phyloP scores from a whole-genome alignment of 2,329 filamentous ascomycete species.

The Hymenoscyphus fraxineus region DNA sequence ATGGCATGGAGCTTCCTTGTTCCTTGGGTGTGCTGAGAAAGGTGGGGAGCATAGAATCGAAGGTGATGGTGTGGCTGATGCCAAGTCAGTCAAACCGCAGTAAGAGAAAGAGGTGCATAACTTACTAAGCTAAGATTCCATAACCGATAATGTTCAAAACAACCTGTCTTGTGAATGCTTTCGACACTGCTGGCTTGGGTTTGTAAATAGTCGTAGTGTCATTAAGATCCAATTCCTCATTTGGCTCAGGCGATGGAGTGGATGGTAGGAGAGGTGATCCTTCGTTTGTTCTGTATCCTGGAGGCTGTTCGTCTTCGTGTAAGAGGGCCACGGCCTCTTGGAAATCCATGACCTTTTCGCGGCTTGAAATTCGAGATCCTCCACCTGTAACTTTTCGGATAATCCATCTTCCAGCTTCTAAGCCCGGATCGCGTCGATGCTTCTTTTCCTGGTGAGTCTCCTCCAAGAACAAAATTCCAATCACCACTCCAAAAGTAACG shows the following conservation, averaged over 20 bases:
- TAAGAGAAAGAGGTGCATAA: conserved; percentile 31
- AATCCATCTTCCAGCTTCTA: conserved; percentile 73
- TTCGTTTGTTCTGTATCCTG: conserved; percentile 63
- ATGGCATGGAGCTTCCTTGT: conserved; percentile 40
- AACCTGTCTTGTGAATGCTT: conserved; percentile 79
- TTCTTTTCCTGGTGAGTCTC: conserved; percentile 89
- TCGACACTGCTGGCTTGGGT: conserved; percentile 42
- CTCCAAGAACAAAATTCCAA: conserved; percentile 84
- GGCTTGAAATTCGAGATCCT: conserved; percentile 34
- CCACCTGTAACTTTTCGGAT: conserved; percentile 38
- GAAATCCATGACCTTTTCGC: conserved; percentile 38
- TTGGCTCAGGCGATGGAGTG: conserved; percentile 35
- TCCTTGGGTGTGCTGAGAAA: conserved; percentile 54
- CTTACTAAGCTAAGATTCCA: conserved; percentile 91
- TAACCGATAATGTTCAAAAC: conserved; percentile 85
- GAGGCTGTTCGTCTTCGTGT: conserved; percentile 57
- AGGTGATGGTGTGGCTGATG: conserved; percentile 87
- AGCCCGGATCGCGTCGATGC: conserved; percentile 67
- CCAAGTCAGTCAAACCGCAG: conserved; percentile 24
- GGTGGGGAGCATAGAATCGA: conserved; percentile 89
- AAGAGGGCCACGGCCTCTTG: conserved; percentile 55
- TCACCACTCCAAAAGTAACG: conserved; percentile 68
- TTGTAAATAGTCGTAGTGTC: conserved; percentile 24
- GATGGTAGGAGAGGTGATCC: conserved; percentile 48
- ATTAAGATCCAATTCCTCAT: conserved; percentile 38